These are phyloP conservation scores for Hordeum vulgare DNA, from an alignment of 176 grass and related monocot species.

Conservation along the genomic window MorexV3_pseudomolecules_assembly NC_058524.1:115093520-115094019, in stretches of 20 bases:
- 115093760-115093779: slow-evolving; percentile 35
- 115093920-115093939: neutral
- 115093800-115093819: slow-evolving; percentile 52
- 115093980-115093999: neutral
- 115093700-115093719: neutral
- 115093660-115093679: neutral
- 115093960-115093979: neutral
- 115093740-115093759: neutral
- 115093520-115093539: slow-evolving; percentile 27
- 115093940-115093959: neutral
- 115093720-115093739: neutral
- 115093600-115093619: slow-evolving; percentile 34
- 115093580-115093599: slow-evolving; percentile 70
- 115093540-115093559: neutral
- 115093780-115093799: slow-evolving; percentile 48
- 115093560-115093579: slow-evolving; percentile 57
- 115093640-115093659: slow-evolving; percentile 30
- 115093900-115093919: neutral
- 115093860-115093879: neutral
- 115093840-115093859: neutral
- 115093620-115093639: slow-evolving; percentile 23
- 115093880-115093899: neutral
- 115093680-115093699: neutral
- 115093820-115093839: slow-evolving; percentile 29
- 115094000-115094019: too few relatives aligned